A percentile compares a stretch with the other conserved stretches of the same genome.
Conservation (phyloP, 2,329 filamentous ascomycete species). For the Sporothrix euskadiensis region DNA sequence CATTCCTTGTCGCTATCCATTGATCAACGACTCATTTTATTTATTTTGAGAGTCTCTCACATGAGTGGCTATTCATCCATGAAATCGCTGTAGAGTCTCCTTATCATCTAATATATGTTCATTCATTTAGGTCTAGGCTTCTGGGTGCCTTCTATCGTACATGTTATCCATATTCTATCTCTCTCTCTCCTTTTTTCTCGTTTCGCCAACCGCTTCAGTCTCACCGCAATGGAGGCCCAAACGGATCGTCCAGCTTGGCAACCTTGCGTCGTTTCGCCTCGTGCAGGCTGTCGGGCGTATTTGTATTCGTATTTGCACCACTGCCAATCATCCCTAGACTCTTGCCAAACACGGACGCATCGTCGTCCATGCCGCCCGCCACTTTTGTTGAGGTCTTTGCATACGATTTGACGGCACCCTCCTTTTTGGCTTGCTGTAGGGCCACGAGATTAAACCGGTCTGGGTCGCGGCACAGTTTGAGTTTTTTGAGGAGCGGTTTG, state of each 20-base stretch:
- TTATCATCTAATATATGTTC: background rate
- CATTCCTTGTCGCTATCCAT: background rate
- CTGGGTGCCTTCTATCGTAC: background rate
- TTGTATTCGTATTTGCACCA: slow-evolving; percentile 35
- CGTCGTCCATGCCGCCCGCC: slow-evolving; percentile 40
- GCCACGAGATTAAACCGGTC: slow-evolving; percentile 72
- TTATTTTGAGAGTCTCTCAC: background rate
- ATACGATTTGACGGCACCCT: slow-evolving; percentile 45
- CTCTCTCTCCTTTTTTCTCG: background rate
- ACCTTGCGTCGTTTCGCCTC: slow-evolving; percentile 52
- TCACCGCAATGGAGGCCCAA: slow-evolving; percentile 46
- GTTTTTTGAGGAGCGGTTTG: slow-evolving; percentile 64
- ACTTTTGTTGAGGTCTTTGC: slow-evolving; percentile 44
- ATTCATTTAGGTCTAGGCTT: background rate
- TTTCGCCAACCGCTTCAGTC: background rate
- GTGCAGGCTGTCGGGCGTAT: slow-evolving; percentile 24
- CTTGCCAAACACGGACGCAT: slow-evolving; percentile 30
- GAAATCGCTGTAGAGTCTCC: background rate
- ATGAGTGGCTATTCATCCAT: background rate
- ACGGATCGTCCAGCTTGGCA: slow-evolving; percentile 47
- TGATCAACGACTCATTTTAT: background rate
- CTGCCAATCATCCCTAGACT: background rate
- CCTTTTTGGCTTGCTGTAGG: slow-evolving; percentile 64
- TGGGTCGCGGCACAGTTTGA: slow-evolving; percentile 73
- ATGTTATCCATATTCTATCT: background rate